Percentiles rank a stretch among this genome's conserved stretches.
Evolutionary conservation across 805 yeast species (phyloP).

Genomic region (Yamadazyma takamatsuzukensis): DNA sequence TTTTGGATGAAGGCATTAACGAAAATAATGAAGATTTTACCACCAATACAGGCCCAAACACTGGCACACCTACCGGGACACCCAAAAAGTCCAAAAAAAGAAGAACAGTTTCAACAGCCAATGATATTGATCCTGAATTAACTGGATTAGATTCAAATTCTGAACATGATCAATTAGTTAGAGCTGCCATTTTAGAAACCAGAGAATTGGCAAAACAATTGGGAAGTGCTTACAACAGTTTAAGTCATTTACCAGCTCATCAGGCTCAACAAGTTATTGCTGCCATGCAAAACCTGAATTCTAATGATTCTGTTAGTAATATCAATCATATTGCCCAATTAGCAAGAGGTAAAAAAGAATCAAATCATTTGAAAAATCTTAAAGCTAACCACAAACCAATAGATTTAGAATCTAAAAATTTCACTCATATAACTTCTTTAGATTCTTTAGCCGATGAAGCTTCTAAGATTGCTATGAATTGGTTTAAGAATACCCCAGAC

Average conservation of each 20-base stretch:
- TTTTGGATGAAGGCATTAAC: slow-evolving; percentile 39
- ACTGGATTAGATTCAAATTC: slow-evolving; percentile 32
- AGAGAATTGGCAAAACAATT: slow-evolving; percentile 49
- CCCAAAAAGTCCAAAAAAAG: slow-evolving; percentile 14
- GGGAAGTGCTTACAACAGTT: slow-evolving; percentile 12
- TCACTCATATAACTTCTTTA: slow-evolving; percentile 23
- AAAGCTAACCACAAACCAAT: slow-evolving; percentile 1
- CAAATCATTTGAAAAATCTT: slow-evolving; percentile 1
- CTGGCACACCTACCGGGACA: not conserved
- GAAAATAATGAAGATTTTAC: slow-evolving; percentile 8
- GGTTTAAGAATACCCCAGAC: slow-evolving; percentile 30
- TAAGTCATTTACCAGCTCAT: slow-evolving; percentile 12
- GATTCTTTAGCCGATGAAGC: slow-evolving; percentile 36
- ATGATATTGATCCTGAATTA: slow-evolving; percentile 38
- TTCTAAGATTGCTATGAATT: slow-evolving; percentile 27
- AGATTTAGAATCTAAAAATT: slow-evolving; percentile 15
- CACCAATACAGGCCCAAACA: not conserved
- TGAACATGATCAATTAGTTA: slow-evolving; percentile 63
- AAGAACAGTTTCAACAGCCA: slow-evolving; percentile 5
- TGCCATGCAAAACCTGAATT: slow-evolving; percentile 18
- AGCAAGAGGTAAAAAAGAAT: slow-evolving; percentile 2
- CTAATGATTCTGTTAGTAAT: slow-evolving; percentile 4
- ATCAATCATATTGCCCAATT: slow-evolving; percentile 7
- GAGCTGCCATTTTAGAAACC: slow-evolving; percentile 69
- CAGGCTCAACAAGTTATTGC: slow-evolving; percentile 29